A percentile compares a stretch with the other conserved stretches of the same genome.
Evolutionary conservation across 2,329 filamentous ascomycete species (phyloP).

Genomic region (Pseudocercospora eumusae): DNA sequence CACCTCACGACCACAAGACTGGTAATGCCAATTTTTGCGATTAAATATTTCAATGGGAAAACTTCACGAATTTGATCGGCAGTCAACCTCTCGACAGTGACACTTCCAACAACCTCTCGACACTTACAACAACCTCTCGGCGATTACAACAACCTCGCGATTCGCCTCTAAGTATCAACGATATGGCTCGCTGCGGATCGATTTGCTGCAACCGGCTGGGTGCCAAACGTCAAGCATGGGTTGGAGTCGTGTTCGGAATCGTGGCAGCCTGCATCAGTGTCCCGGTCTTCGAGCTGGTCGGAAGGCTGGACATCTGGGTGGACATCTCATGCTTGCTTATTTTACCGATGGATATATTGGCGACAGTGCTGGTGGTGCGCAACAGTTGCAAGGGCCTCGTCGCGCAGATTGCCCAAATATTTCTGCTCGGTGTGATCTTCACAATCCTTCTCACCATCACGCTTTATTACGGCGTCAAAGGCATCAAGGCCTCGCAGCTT

Average conservation of each 20-base stretch:
- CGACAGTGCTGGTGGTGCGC: not conserved
- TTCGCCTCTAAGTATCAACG: not conserved
- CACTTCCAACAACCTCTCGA: not conserved
- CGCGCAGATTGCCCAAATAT: not conserved
- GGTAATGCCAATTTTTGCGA: not conserved
- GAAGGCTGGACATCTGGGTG: not conserved
- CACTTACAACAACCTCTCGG: no score
- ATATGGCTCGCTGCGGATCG: not conserved
- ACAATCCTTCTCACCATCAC: not conserved
- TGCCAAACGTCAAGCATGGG: not conserved
- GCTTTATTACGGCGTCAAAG: not conserved
- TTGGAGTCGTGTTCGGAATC: not conserved
- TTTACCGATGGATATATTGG: not conserved
- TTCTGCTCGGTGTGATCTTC: not conserved
- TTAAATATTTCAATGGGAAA: not conserved
- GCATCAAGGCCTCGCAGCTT: not conserved
- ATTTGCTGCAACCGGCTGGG: not conserved
- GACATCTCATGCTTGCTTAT: not conserved
- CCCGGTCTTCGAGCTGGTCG: not conserved
- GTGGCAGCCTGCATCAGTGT: not conserved
- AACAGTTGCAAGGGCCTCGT: not conserved
- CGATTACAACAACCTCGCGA: no score
- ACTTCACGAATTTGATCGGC: not conserved
- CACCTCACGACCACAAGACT: not conserved
- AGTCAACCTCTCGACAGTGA: not conserved